Percentiles rank a stretch among this genome's conserved stretches.
Conservation (phyloP, 73 alveolate genomes). For the Tetrahymena malaccensis region DNA sequence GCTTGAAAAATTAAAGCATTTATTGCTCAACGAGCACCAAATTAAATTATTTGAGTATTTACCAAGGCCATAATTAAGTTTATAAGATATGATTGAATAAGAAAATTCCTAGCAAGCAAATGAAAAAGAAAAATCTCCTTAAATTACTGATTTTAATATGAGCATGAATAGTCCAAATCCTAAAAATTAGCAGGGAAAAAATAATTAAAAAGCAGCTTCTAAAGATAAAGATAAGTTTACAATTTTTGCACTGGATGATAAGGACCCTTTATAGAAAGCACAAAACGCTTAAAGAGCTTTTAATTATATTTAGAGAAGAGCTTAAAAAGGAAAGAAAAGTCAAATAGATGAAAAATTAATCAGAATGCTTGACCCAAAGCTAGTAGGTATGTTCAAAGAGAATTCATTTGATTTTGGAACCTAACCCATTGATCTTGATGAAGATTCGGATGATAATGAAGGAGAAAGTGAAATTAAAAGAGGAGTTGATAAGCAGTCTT, state of each 20-base stretch:
- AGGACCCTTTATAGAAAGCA: not conserved
- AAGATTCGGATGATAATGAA: not conserved
- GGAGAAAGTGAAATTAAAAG: not conserved
- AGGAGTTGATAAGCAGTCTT: not conserved
- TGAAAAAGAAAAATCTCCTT: not conserved
- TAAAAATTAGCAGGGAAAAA: not conserved
- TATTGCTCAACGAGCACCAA: not conserved
- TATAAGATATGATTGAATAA: not conserved
- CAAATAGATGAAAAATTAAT: not conserved
- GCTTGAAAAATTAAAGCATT: not conserved
- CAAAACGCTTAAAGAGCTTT: not conserved
- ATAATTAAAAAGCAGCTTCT: not conserved
- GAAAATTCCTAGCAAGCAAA: not conserved
- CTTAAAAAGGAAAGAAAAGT: not conserved
- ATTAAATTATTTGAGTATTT: not conserved
- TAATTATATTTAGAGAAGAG: not conserved
- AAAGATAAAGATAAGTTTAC: not conserved
- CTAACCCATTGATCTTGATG: not conserved
- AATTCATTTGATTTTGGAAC: not conserved
- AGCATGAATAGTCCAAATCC: not conserved
- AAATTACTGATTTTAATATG: not conserved
- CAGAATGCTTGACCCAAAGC: not conserved
- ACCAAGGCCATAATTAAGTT: not conserved
- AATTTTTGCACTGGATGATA: not conserved
- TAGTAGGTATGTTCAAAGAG: not conserved